Base-by-base conservation (phyloP, 305 asterid species). In the Fraxinus sp. region DNA sequence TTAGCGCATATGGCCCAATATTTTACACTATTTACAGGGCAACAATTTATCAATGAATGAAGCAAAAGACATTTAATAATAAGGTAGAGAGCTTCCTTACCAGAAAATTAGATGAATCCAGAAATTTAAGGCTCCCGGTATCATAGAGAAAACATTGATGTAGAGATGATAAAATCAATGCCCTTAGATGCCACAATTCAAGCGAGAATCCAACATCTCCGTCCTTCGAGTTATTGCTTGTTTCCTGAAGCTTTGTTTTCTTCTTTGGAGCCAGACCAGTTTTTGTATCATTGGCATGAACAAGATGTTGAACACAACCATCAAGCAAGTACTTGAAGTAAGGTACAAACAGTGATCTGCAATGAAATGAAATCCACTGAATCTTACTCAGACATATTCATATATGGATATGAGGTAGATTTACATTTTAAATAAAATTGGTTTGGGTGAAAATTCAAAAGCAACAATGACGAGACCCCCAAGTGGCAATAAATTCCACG, bases 341-440 rank as follows among this genome's bases (percentile, higher is more conserved):
- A 10, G 98, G 98, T 35, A 94, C 92, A 83, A 93, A 95, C 73
- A 95, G 87, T 0, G 97, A 95, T 86, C 99, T 95, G 94, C 76
- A 7, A 28, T 32, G 1, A 18, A 76, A 78, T 33, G 73, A 22
- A n/a, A 44, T n/a, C 36, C 26, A 22, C 64, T 79, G 46, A 36
- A 62, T 62, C 72, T 22, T 62, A 22, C 64, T 5, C 14, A 39
- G 72, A 24, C 32, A 7, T 20, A 9, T 9, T 33, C 32, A 62
- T 62, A 20, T 0, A 62, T 0, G 32, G 32, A 62, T 24, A 59
- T 4, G 14, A 24, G 28, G 22, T 16, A 62, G 33, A 24, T 62
- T 62, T 24, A 22, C 28, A 62, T 62, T 62, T 59, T 62, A 22
- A 62, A 62, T 20, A 62, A 62, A 62, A 22, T 20, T 24, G 32